A percentile compares a stretch with the other conserved stretches of the same genome.
phyloP scores from a whole-genome alignment of 2,329 filamentous ascomycete genomes.

The Akanthomyces muscarius region DNA sequence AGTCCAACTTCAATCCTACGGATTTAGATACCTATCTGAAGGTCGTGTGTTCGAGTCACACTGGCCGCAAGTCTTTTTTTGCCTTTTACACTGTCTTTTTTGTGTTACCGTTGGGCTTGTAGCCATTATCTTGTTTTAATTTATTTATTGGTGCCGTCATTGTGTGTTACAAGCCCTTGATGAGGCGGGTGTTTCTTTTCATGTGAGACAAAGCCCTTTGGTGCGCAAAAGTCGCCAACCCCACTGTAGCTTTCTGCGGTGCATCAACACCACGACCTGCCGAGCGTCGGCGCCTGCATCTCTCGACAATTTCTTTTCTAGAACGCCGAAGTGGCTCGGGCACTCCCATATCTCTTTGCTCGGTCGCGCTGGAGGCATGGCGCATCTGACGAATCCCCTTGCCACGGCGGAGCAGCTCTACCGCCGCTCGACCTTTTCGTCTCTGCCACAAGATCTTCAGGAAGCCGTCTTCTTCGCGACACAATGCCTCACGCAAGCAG shows the following conservation, averaged over 20 bases:
- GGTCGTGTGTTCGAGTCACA: slow-evolving; percentile 30
- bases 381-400: slow-evolving; percentile 66
- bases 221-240: neutral
- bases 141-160: too few species aligned
- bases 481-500: slow-evolving; percentile 70
- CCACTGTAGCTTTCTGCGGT: slow-evolving; percentile 10
- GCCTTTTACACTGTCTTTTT: neutral
- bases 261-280: neutral
- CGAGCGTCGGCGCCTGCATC: neutral
- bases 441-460: slow-evolving; percentile 64
- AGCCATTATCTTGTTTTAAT: neutral
- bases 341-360: neutral
- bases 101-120: neutral
- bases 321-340: neutral
- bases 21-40: slow-evolving; percentile 26
- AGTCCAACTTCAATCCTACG: slow-evolving; percentile 28
- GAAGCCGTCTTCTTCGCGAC: slow-evolving; percentile 68
- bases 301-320: neutral
- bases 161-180: too few species aligned
- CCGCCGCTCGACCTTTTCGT: slow-evolving; percentile 49
- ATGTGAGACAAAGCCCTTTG: neutral
- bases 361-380: slow-evolving; percentile 37
- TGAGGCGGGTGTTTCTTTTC: neutral
- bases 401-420: slow-evolving; percentile 68
- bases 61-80: slow-evolving; percentile 25